Base-by-base conservation (phyloP, 2,329 filamentous ascomycete genomes). In the Fusarium sulawesiense region DNA sequence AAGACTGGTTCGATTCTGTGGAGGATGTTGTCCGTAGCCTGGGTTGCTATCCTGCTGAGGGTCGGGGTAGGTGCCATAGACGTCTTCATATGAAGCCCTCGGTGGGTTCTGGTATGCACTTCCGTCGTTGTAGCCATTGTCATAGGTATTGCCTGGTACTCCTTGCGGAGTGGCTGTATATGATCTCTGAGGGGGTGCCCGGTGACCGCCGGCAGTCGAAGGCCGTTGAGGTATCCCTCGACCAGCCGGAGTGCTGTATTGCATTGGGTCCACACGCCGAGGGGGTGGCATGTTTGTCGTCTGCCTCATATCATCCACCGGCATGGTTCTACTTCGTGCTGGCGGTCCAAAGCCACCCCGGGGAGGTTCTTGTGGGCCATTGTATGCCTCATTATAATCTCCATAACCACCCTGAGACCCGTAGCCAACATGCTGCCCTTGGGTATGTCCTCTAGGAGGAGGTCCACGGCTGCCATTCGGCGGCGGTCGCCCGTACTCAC, bases 291-390 rank as follows among this genome's bases (percentile, higher is more conserved):
- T 75, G 25, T 76, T 81, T 34, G 81, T 79, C 70, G 81, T 79
- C 20, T 78, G 76, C 20, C 83, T 80, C 53, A 84, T 77, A 13
- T 84, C 81, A 58, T 86, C 83, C 5, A 82, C 77, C 3, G 88
- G 87, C 86, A 89, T 88, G 7, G 89, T 91, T 84, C 86, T 87
- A 60, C 88, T 90, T 71, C 88, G 82, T n/a, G 79, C 75, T 11
- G 86, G 86, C 4, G 85, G 83, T 0, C 81, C 86, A 69, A 86
- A 88, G 8, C 82, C 80, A 41, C 82, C 79, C 64, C 76, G 74
- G 11, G 69, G 70, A 13, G 80, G 79, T 27, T 63, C 71, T 40
- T 79, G 79, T 54, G 78, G 66, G 5, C 59, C 48, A 32, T 62
- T 61, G 47, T 77, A 77, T 49, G 74, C 74, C 50, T 75, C 71